A percentile compares a stretch with the other conserved stretches of the same genome.
Conservation (phyloP, 805 yeast species). For the Yarrowia sp. region DNA sequence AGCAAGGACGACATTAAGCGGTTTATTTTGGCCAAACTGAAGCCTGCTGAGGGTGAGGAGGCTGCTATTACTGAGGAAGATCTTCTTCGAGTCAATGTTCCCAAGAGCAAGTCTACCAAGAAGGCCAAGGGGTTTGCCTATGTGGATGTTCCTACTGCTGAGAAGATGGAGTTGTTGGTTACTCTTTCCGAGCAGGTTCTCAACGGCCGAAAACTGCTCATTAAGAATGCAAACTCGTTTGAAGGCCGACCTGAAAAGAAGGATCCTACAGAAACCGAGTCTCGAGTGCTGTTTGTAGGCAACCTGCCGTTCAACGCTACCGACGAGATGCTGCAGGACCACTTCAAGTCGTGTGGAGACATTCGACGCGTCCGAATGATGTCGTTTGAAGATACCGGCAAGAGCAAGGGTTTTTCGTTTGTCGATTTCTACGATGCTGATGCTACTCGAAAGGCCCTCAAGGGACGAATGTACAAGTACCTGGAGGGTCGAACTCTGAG, state of each 20-base stretch:
- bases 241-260: constrained; percentile 88
- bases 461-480: constrained; percentile 62
- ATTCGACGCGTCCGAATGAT: constrained; percentile 88
- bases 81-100: constrained; percentile 75
- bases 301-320: constrained; percentile 91
- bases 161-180: constrained; percentile 62
- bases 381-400: constrained; percentile 94
- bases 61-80: constrained; percentile 51
- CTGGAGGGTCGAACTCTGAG: constrained; percentile 73
- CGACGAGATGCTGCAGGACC: constrained; percentile 69
- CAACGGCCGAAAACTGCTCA: constrained; percentile 81
- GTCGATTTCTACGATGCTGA: constrained; percentile 77
- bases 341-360: constrained; percentile 89
- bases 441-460: constrained; percentile 80
- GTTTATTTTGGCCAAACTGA: constrained; percentile 62
- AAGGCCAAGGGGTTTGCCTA: constrained; percentile 76
- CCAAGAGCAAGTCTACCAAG: constrained; percentile 57
- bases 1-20: constrained; percentile 66
- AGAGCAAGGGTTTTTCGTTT: constrained; percentile 95
- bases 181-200: constrained; percentile 66
- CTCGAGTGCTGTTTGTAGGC: constrained; percentile 86
- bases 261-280: constrained; percentile 55
- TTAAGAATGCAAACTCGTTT: constrained; percentile 74
- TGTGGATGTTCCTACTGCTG: constrained; percentile 66
- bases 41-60: constrained; percentile 33